Evolutionary conservation across 495 filamentous ascomycete species (phyloP), one percentile per base, ranked within the genome.

Genomic region (Penicillium cosmopolitanum): DNA sequence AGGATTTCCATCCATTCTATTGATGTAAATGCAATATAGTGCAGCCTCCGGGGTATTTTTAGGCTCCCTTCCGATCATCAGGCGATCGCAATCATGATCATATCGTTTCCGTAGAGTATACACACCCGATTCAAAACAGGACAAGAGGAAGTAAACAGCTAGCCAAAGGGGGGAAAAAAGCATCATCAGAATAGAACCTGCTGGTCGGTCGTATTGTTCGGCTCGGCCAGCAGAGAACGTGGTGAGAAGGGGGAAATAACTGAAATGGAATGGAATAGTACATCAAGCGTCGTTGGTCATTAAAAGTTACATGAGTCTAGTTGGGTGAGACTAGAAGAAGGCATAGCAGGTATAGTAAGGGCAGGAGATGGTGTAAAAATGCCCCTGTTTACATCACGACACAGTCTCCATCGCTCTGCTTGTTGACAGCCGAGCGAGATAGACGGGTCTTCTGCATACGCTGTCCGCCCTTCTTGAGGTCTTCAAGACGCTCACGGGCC

Each of bases 401-500:
- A 73, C 93, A 97, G 55, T 97, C 93, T 4, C 76, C 76, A 64
- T 96, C 91, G 62, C 91, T 88, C 70, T 92, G 88, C 70, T 90
- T 92, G 69, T 89, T 85, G 34, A 90, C 87, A 66, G 91, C 89
- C 38, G 86, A 92, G 48, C 93, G 81, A n/a, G 89, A 91, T 44
- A 96, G 85, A 50, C 89, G 84, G 63, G 96, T 93, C 50, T 93
- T 86, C 54, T 86, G 80, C 65, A 85, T 87, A 61, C 88, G 87
- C 3, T 76, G 74, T 16, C 91, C 91, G 25, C 87, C 85, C 57
- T 85, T 83, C 73, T 95, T 95, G 50, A 98, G 84, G 63, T 98
- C 95, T 70, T 97, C 93, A 21, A 98, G 83, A 51, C 94, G 87
- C 66, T 96, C 90, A 42, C 90, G 84, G 19, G 95, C 95, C 70